Base-by-base conservation (phyloP, 768 basidiomycete species). In the Wakefieldia striispora region DNA sequence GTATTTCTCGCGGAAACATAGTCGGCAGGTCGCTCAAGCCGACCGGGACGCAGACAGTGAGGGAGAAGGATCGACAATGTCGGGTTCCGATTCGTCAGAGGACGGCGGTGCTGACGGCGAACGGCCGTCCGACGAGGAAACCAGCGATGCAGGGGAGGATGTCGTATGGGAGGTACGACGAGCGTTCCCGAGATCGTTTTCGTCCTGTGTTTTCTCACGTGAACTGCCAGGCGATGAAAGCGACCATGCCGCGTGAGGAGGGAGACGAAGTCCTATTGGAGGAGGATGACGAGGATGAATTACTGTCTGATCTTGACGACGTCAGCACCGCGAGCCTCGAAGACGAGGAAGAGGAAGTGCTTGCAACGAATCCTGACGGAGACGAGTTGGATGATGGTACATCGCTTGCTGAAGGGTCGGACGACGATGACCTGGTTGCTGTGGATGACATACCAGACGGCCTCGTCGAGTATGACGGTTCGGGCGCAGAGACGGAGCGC, bases 131-230 rank as follows among this genome's bases (percentile, higher is more conserved):
- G 76, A 72, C 26, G 75, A 69, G n/a, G 71, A 70, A 7, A 70
- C 68, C 36, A 81, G 75, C 46, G 80, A 78, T 39, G 55, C 65
- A 1, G 80, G 80, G 11, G 88, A 90, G 60, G 83, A 71, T 16
- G 89, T 88, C 59, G 80, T 95, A 16, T 97, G 94, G 94, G 92
- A 88, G 84, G 94, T 93, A 56, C 41, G 63, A 23, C 14, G 13
- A n/a, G 4, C 4, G 4, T 12, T 27, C n/a, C 40, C 21, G 13
- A 3, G 1, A 14, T 33, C 24, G 29, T 33, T 14, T 12, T 13
- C 31, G 29, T 34, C 12, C 9, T 10, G 1, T 40, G n/a, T n/a
- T n/a, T n/a, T 37, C 57, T 55, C 31, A 56, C 38, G 24, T 21
- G 14, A 23, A 20, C 8, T 0, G 9, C 6, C 27, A 97, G 93